Evolutionary conservation across 371 early-diverging fungal species (phyloP), one percentile per base, ranked within the genome.

Genomic region (Coemansia sp.): DNA sequence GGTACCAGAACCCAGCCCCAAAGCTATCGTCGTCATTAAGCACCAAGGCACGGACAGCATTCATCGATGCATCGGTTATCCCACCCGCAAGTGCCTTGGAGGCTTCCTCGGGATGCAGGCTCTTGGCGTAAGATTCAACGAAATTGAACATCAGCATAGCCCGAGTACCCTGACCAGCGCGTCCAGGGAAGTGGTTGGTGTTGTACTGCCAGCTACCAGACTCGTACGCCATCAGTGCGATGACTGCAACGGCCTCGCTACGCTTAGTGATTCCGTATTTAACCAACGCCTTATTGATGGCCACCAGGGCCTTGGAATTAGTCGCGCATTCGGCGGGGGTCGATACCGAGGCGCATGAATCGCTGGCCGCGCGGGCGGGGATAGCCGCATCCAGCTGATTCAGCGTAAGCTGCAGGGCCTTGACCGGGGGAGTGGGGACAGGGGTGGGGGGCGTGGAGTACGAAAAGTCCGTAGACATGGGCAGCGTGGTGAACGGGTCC

Each of bases 191-290:
- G 48, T 64, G 55, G 52, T 76, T 76, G 46, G 37, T 54, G 58
- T 76, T 72, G 76, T 76, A 76, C 40, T 49, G 50, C 72, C 71
- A 76, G 61, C 31, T 57, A 10, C 24, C 64, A 0, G 76, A 76
- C 53, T 76, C 76, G 42, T 44, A 64, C 2, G 76, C 76, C 71
- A 67, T 67, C 36, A 76, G 55, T 32, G 76, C 38, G 16, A 76
- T 38, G 4, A 76, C 43, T 0, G 76, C 76, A 4, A 64, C 74
- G 11, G 58, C 58, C 16, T 76, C 76, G 40, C 66, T 51, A 5
- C 72, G 74, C 36, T 48, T 31, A 11, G 64, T 53, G 3, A 76
- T 56, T 16, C 61, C 54, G 51, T 76, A 76, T 47, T 67, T 76
- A 8, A 34, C 10, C 2, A 67, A 43, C 0, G 74, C 67, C 1